Conservation (phyloP, 129 eudicot genomes). For the Saussurea involucrata region DNA sequence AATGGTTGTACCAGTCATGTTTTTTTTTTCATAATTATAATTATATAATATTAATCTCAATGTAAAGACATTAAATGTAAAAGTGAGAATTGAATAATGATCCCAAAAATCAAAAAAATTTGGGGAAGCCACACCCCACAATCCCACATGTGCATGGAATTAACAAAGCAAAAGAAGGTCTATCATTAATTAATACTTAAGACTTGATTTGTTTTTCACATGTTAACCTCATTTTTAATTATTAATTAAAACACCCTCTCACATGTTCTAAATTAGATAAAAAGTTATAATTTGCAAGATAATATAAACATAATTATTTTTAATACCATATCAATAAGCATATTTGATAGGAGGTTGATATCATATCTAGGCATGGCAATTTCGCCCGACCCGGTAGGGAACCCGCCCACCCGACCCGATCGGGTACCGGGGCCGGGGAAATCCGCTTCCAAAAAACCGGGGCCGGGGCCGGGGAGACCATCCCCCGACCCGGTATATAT, state of each 20-base stretch:
- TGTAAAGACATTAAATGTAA: conserved; percentile 13
- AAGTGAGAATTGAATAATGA: conserved; percentile 10
- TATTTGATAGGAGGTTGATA: too few species aligned
- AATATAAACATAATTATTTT: background rate
- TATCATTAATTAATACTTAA: conserved; percentile 7
- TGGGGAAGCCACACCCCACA: conserved; percentile 26
- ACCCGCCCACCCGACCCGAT: too few species aligned
- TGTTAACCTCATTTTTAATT: conserved; percentile 13
- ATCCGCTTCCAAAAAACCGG: too few species aligned
- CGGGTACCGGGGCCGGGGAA: too few species aligned
- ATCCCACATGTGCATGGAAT: conserved; percentile 26
- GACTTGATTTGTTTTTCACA: conserved; percentile 8
- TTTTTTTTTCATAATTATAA: background rate
- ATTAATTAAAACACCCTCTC: conserved; percentile 12
- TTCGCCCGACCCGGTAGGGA: too few species aligned
- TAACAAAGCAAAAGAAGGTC: conserved; percentile 12
- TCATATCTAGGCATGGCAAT: too few species aligned
- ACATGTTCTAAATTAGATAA: background rate
- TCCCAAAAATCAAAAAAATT: conserved; percentile 23
- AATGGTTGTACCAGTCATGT: background rate
- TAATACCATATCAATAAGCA: too few species aligned
- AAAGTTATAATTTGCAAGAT: background rate
- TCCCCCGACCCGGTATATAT: too few species aligned
- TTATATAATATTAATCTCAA: background rate
- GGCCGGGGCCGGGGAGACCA: too few species aligned